Evolutionary conservation across 2,329 filamentous ascomycete genomes (phyloP), one percentile per base, ranked within the genome.

Genomic region (Bipolaris zeicola): DNA sequence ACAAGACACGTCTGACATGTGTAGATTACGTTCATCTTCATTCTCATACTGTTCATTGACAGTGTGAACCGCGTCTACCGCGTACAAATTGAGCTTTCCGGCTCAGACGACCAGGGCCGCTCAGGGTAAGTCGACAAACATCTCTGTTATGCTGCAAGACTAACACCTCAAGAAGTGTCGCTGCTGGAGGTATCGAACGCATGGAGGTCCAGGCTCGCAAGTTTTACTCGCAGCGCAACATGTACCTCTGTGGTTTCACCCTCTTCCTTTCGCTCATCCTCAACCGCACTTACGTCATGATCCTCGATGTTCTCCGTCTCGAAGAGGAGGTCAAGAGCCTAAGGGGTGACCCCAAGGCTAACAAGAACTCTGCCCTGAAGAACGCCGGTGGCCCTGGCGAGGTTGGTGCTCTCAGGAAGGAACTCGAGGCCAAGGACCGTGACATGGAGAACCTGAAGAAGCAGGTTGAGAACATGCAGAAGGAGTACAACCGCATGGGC

Each of bases 151-250:
- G 33, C 38, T 46, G 49, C 49, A 34, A 26, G 50, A 43, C 65
- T 70, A 53, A 67, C 52, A 22, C 6, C 18, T 1, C 6, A 31
- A 49, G 62, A 67, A 87, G 89, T 73, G 82, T 83, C 55, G 86
- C 88, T 49, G 87, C 93, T 58, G 94, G 79, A 44, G 81, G 95
- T 63, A 89, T 91, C 75, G 95, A 98, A 77, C 94, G 95, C 64
- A 92, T 96, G 86, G 95, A 99, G 81, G 94, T 98, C 50, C 95
- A 99, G 80, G 94, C 95, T 65, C 92, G 95, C 85, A 99, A 99
- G 82, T 99, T 99, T 85, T 99, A 99, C 86, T 96, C 93, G 61
- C 94, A 99, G 83, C 93, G 95, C 79, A 99, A 99, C 87, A 99
- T 99, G 95, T 99, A 99, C 82, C 92, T 99, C 61, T 98, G 95